Conservation (phyloP, 768 basidiomycete genomes). For the Lactifluus piperatus region DNA sequence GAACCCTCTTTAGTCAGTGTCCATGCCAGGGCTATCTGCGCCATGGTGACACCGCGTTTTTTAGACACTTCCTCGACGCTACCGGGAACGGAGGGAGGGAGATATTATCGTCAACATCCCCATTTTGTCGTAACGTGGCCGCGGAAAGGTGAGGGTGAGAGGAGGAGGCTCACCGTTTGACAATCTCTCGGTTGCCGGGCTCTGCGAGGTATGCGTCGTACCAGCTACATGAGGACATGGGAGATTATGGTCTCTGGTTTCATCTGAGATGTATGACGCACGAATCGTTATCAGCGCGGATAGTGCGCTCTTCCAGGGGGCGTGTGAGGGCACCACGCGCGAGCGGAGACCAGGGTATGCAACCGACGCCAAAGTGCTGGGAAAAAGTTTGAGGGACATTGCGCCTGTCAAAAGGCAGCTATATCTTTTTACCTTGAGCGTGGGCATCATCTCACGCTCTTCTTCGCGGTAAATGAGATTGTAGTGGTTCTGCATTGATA, state of each 20-base stretch:
- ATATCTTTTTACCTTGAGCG: conserved; percentile 20
- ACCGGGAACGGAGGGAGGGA: not conserved
- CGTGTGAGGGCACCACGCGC: conserved; percentile 24
- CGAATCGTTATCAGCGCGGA: conserved; percentile 21
- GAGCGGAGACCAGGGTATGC: conserved; percentile 36
- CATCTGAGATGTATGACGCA: conserved; percentile 20
- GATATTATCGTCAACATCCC: too few relatives aligned
- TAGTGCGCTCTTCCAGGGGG: conserved; percentile 21
- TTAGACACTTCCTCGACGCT: conserved; percentile 31
- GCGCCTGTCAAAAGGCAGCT: not conserved
- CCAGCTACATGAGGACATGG: not conserved
- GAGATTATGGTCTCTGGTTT: not conserved
- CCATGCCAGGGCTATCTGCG: conserved; percentile 35
- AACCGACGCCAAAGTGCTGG: conserved; percentile 30
- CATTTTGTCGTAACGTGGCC: not conserved
- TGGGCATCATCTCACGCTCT: conserved; percentile 31
- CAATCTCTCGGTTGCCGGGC: conserved; percentile 6
- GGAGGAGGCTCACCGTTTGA: conserved; percentile 9
- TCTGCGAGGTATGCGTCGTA: conserved; percentile 2
- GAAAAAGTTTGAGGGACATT: not conserved
- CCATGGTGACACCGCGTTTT: conserved; percentile 30
- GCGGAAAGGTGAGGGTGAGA: not conserved
- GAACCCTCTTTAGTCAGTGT: conserved; percentile 22
- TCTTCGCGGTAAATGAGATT: conserved; percentile 38
- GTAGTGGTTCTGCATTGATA: conserved; percentile 41